Base-by-base conservation (phyloP, 768 basidiomycete genomes). In the Coprinellus aureogranulatus region DNA sequence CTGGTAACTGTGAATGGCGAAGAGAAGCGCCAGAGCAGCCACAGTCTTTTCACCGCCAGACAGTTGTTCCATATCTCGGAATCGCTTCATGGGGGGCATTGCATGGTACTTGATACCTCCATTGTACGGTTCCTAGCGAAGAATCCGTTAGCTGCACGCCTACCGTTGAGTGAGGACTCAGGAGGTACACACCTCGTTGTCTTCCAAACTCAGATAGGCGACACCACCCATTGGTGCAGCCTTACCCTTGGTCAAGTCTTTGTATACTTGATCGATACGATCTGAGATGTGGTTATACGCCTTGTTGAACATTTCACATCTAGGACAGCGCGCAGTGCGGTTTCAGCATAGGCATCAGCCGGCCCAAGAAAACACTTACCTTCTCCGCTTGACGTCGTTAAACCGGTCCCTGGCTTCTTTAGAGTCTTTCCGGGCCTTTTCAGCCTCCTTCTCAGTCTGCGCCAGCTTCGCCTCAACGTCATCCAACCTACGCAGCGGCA, bases 51-150 rank as follows among this genome's bases (percentile, higher is more conserved):
- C 97, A 22, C 96, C 97, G 54, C 96, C 97, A 0, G 95, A 98
- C 14, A 98, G 78, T 70, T 98, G 96, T 58, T 98, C 95, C 95
- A 98, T 98, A 68, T 98, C 97, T 60, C 95, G 83, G 81, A 98
- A 98, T 2, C 94, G 90, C 70, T 99, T 99, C 89, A 98, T 96
- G 0, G 97, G 97, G 0, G 97, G 97, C 97, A 98, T 99, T 1
- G 96, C 95, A 67, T 98, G 96, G 69, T 98, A 98, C 72, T 97
- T 98, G 76, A 99, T 92, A 54, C 97, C 74, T 6, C 72, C 74
- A 28, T 69, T 67, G 51, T 70, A 69, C 25, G 66, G 70, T 65
- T 73, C 71, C 72, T 75, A 39, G 16, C 18, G 25, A 26, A 37
- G 30, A 26, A 16, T 18, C 22, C 22, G 11, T 30, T 16, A 18